phyloP scores from a whole-genome alignment of 1,284 basidiomycete genomes.

The Cutaneotrichosporon sp. region DNA sequence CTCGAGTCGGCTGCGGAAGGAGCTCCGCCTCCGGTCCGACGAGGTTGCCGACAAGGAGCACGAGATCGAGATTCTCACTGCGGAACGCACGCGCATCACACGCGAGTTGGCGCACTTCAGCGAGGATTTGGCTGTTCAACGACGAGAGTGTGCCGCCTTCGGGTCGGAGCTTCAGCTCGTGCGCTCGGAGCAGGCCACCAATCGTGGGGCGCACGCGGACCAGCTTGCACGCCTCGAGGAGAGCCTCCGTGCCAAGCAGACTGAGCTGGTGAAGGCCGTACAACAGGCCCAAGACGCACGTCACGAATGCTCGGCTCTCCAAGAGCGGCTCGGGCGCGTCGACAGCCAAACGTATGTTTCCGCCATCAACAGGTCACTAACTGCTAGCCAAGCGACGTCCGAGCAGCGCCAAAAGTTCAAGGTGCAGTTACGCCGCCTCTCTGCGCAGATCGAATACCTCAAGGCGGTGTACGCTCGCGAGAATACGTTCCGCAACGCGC shows the following conservation, averaged over 20 bases:
- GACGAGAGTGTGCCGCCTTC: slow-evolving; percentile 59
- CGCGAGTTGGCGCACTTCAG: slow-evolving; percentile 41
- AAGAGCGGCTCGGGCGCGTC: slow-evolving; percentile 23
- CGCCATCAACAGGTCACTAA: neutral
- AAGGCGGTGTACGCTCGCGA: slow-evolving; percentile 90
- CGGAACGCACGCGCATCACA: slow-evolving; percentile 16
- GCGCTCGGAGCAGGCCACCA: slow-evolving; percentile 49
- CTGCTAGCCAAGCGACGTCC: neutral
- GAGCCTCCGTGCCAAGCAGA: slow-evolving; percentile 6
- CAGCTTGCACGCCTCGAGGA: slow-evolving; percentile 1
- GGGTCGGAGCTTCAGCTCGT: slow-evolving; percentile 63
- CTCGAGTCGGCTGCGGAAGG: slow-evolving; percentile 21
- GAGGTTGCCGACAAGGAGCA: slow-evolving; percentile 28
- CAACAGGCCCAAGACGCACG: slow-evolving; percentile 26
- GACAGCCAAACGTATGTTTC: slow-evolving; percentile 27
- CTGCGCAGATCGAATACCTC: slow-evolving; percentile 75
- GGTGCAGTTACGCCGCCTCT: slow-evolving; percentile 38
- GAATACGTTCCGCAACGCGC: slow-evolving; percentile 71
- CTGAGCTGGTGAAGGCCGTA: slow-evolving; percentile 18
- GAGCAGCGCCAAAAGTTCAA: slow-evolving; percentile 41
- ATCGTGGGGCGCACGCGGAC: neutral
- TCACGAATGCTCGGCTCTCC: slow-evolving; percentile 11
- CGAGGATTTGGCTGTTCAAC: slow-evolving; percentile 43
- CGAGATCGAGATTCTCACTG: slow-evolving; percentile 18
- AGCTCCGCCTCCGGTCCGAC: slow-evolving; percentile 17